Conservation (phyloP, 176 grass and related monocot genomes). For the Rhynchospora breviuscula region DNA sequence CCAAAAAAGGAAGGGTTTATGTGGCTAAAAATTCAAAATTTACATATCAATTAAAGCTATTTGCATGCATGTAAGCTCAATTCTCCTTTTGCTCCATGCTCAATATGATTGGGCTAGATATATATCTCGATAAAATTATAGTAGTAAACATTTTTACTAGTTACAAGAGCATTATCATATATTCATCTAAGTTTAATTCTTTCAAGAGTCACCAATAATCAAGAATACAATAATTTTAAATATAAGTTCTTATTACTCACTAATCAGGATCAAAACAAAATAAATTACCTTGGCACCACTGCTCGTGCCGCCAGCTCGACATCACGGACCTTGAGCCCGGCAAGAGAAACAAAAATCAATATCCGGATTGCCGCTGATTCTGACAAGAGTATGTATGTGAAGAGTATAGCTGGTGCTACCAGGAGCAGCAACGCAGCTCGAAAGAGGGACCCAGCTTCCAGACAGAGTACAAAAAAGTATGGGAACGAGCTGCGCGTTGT, state of each 20-base stretch:
- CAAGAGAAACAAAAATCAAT: constrained; percentile 61
- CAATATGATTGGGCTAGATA: background rate
- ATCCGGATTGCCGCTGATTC: constrained; percentile 70
- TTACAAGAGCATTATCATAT: background rate
- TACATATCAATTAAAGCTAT: background rate
- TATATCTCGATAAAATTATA: background rate
- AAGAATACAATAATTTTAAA: background rate
- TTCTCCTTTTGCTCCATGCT: background rate
- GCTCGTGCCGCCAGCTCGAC: constrained; percentile 56
- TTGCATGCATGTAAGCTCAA: background rate
- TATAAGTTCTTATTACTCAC: background rate
- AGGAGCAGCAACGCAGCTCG: constrained; percentile 51
- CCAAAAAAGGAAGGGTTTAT: background rate
- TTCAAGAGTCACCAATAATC: background rate
- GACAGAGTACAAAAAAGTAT: constrained; percentile 78
- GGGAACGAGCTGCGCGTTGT: constrained; percentile 75
- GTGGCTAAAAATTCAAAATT: background rate
- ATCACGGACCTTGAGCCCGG: constrained; percentile 39
- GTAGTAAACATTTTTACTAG: background rate
- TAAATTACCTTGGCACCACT: constrained; percentile 55
- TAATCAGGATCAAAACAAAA: background rate
- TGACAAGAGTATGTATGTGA: constrained; percentile 53
- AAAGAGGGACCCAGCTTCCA: constrained; percentile 61
- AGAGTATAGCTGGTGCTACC: constrained; percentile 44
- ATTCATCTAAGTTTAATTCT: background rate